Percentiles rank a stretch among this genome's conserved stretches.
phyloP scores from a whole-genome alignment of 1,284 basidiomycete genomes.

The Tilletia caries region DNA sequence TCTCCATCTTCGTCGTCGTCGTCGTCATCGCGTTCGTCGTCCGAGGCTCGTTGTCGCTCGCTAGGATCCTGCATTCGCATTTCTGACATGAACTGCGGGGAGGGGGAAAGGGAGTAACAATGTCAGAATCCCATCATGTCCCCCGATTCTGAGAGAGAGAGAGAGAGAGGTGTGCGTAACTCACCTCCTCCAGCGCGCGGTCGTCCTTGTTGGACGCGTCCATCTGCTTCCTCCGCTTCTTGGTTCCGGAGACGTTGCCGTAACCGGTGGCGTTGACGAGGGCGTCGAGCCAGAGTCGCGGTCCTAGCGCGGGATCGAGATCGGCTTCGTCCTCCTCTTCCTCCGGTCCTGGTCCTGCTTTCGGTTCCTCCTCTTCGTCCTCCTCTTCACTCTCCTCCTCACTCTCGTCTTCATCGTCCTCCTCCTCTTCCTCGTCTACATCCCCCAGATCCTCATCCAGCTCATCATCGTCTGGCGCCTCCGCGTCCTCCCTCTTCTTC shows the following conservation, averaged over 20 bases:
- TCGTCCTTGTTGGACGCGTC: conserved; percentile 25
- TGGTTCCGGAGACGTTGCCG: conserved; percentile 19
- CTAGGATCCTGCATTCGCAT: conserved; percentile 23
- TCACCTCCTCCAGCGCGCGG: conserved; percentile 35
- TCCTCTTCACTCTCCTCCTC: neutral
- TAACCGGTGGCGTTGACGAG: conserved; percentile 47
- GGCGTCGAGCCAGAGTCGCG: conserved; percentile 35
- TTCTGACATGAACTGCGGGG: conserved; percentile 30
- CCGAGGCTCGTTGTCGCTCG: neutral
- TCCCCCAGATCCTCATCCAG: neutral
- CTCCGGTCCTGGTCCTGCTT: neutral
- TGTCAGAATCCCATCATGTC: no score
- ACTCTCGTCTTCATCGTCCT: conserved; percentile 39
- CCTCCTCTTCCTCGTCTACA: conserved; percentile 29
- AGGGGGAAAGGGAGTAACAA: neutral
- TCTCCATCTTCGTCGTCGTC: conserved; percentile 25
- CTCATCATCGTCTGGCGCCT: neutral
- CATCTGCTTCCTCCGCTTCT: neutral
- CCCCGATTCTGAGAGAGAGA: neutral
- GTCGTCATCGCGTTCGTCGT: conserved; percentile 24
- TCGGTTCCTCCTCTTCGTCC: neutral
- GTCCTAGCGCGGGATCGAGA: neutral
- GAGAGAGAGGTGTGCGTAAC: no score
- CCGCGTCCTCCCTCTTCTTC: neutral
- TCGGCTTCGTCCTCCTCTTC: neutral